These are phyloP conservation scores for Lentinula sp. DNA, from an alignment of 768 basidiomycete genomes.

Conservation along the genomic window DNA sequence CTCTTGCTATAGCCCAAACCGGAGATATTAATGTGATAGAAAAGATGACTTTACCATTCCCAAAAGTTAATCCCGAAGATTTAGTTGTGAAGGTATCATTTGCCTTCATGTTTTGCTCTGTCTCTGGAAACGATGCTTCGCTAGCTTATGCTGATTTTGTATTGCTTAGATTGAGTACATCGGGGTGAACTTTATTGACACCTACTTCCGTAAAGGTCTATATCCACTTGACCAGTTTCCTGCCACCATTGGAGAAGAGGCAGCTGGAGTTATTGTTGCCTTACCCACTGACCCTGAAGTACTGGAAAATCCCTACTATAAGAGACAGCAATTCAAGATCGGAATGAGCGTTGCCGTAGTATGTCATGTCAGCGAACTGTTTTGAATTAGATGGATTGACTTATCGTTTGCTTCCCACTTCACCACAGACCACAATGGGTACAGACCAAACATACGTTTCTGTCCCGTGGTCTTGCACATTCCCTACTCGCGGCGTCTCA, in stretches of 20 bases:
- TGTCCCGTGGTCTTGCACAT: conserved; percentile 54
- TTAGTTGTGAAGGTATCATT: neutral
- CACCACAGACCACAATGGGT: conserved; percentile 35
- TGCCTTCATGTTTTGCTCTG: neutral
- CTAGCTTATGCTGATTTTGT: neutral
- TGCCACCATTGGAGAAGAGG: conserved; percentile 70
- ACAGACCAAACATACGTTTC: conserved; percentile 70
- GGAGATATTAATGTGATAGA: neutral
- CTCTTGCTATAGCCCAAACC: neutral
- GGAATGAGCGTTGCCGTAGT: conserved; percentile 76
- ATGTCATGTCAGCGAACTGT: conserved; percentile 17
- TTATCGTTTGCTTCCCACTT: neutral
- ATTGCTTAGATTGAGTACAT: neutral
- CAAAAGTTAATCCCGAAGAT: neutral
- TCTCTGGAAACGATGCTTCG: no score
- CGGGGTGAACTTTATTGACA: conserved; percentile 87
- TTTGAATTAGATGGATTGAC: neutral
- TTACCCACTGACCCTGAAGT: conserved; percentile 64
- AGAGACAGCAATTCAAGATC: conserved; percentile 55
- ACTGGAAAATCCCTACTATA: conserved; percentile 53
- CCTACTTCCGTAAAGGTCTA: conserved; percentile 69
- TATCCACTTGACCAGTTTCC: conserved; percentile 59
- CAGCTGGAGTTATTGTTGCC: conserved; percentile 66
- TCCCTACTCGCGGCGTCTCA: conserved; percentile 56
- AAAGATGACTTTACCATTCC: conserved; percentile 1